These are phyloP conservation scores for Serendipita vermifera DNA, from an alignment of 768 basidiomycete genomes.

Conservation along the genomic window DNA sequence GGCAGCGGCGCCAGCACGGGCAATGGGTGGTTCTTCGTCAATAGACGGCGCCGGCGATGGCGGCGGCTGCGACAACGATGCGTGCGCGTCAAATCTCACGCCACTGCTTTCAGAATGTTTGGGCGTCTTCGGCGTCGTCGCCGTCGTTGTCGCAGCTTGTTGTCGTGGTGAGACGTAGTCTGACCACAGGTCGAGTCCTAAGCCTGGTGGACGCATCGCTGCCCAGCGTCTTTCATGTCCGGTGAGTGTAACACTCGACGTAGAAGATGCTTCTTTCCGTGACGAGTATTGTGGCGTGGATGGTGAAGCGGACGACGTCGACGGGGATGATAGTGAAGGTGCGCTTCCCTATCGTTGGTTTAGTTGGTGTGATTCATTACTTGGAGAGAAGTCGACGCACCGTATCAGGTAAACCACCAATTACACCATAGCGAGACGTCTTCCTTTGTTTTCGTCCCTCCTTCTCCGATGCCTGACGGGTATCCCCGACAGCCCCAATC, in stretches of 20 bases:
- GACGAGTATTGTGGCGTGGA: neutral
- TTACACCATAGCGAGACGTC: too few relatives aligned
- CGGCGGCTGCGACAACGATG: neutral
- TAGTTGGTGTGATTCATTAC: too few relatives aligned
- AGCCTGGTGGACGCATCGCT: neutral
- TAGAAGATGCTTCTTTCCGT: neutral
- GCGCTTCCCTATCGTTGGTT: neutral
- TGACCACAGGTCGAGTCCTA: neutral
- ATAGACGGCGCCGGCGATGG: neutral
- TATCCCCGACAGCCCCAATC: too few relatives aligned
- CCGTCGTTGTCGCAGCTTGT: neutral
- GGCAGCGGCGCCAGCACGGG: neutral
- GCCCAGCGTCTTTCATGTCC: too few relatives aligned
- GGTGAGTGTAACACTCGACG: too few relatives aligned
- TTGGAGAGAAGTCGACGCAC: too few relatives aligned
- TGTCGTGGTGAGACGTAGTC: neutral
- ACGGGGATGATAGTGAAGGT: neutral
- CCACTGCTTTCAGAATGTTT: too few relatives aligned
- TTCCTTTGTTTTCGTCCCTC: too few relatives aligned
- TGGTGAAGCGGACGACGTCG: neutral
- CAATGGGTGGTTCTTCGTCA: neutral
- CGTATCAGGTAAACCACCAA: too few relatives aligned
- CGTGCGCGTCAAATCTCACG: too few relatives aligned
- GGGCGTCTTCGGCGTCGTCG: neutral
- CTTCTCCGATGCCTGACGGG: too few relatives aligned